Base-by-base conservation (phyloP, 768 basidiomycete genomes). In the Rhizopogon vesiculosus region DNA sequence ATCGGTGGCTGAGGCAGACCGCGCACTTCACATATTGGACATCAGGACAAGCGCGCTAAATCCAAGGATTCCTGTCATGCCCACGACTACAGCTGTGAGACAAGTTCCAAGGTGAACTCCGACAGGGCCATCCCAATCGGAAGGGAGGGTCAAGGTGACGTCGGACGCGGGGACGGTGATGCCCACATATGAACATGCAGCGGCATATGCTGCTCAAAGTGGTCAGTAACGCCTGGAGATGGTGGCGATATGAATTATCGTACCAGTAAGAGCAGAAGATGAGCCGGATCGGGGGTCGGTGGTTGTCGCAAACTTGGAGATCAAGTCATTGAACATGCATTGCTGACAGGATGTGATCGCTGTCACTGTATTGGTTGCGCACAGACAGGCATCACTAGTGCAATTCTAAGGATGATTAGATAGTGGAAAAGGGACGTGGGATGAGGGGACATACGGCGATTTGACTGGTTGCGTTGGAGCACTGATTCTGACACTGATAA, bases 81-180 rank as follows among this genome's bases (percentile, higher is more conserved):
- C 64, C 16, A 85, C 78, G 7, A 71, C 68, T 29, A 86, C 55
- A n/a, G 72, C 75, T 0, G 78, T 78, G 28, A 68, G 77, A 3
- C 66, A 72, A 0, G 69, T 56, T 49, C 75, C 74, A 57, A 90
- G 72, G n/a, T 71, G 65, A 9, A 74, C 69, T 13, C 73, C 78
- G 54, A 74, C 72, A 4, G 83, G 83, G 0, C 88, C 87, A 60
- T 87, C 77, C 88, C 86, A 89, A 58, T 60, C 68, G 0, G 69
- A 44, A 2, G 86, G 80, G 16, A 82, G 63, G 0, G 62, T 53
- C 39, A 90, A 72, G 1, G 74, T 67, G 19, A 75, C 72, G 41
- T 74, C 62, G 12, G 70, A 66, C 4, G 74, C 53, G 9, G 73
- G 57, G 43, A 85, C 59, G 15, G 73, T 74, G 19, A 72, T 45